These are phyloP conservation scores for Betula pendula DNA, from an alignment of 306 rosid species.

Conservation along the genomic window DNA sequence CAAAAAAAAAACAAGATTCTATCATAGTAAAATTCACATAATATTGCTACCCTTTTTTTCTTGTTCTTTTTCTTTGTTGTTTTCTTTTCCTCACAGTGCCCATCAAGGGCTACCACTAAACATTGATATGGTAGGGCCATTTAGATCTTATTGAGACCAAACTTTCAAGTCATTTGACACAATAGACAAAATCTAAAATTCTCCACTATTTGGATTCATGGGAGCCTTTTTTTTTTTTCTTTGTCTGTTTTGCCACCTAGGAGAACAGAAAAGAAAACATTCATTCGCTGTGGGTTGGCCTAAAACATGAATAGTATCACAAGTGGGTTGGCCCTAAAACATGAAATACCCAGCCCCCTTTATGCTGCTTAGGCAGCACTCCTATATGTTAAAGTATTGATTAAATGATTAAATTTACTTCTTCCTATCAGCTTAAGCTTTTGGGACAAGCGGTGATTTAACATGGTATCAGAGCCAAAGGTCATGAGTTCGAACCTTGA, in stretches of 20 bases:
- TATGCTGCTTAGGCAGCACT: background rate
- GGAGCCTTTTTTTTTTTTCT: background rate
- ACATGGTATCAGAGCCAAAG: no score
- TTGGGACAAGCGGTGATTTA: no score
- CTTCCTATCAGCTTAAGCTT: no score
- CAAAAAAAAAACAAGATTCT: no score
- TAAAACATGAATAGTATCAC: background rate
- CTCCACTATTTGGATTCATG: conserved; percentile 31
- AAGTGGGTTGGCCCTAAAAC: conserved; percentile 11
- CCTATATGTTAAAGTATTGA: no score
- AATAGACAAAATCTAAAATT: conserved; percentile 11
- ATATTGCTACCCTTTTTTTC: background rate
- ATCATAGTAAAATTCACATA: background rate
- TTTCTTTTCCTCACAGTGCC: background rate
- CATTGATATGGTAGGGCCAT: conserved; percentile 12
- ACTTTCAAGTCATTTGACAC: conserved; percentile 33
- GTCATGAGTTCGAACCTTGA: no score
- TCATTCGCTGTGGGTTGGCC: background rate
- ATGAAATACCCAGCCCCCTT: background rate
- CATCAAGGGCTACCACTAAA: background rate
- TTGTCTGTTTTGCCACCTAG: conserved; percentile 2
- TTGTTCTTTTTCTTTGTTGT: background rate
- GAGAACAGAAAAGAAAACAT: background rate
- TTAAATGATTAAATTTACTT: no score
- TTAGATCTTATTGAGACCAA: background rate